Conservation (phyloP, 306 rosid species). For the Notholithocarpus densiflorus region DNA sequence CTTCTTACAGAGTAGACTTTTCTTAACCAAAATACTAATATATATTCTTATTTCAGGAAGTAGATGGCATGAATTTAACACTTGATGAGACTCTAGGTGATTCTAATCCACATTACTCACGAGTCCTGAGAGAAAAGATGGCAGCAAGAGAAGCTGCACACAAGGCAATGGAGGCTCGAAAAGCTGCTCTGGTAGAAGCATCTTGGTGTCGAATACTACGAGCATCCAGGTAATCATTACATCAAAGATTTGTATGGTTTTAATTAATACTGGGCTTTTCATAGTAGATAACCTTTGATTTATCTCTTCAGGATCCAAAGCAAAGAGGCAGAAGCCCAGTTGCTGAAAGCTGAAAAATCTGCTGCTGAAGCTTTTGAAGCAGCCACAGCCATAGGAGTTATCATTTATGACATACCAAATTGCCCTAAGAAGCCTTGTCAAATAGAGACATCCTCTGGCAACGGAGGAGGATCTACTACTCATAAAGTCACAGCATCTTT, state of each 20-base stretch:
- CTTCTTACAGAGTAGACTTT: conserved; percentile 4
- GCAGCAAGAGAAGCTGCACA: conserved; percentile 87
- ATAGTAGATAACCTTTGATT: neutral
- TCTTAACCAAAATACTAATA: conserved; percentile 5
- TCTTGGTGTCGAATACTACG: conserved; percentile 92
- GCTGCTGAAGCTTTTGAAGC: conserved; percentile 80
- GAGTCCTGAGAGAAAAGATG: conserved; percentile 82
- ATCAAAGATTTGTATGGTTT: neutral
- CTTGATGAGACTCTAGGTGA: conserved; percentile 91
- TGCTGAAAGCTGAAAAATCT: conserved; percentile 54
- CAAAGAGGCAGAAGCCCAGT: conserved; percentile 69
- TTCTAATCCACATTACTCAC: conserved; percentile 89
- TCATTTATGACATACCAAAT: conserved; percentile 79
- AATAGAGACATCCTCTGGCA: conserved; percentile 53
- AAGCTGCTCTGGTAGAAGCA: conserved; percentile 88
- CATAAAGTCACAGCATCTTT: conserved; percentile 80
- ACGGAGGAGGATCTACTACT: conserved; percentile 58
- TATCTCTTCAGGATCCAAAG: conserved; percentile 62
- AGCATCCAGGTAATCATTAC: conserved; percentile 66
- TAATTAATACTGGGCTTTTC: conserved; percentile 2
- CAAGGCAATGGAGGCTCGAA: conserved; percentile 77
- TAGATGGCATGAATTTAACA: conserved; percentile 75
- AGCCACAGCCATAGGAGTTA: conserved; percentile 78
- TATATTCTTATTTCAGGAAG: conserved; percentile 48
- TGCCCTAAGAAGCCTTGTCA: conserved; percentile 63